Evolutionary conservation across 345 rosid species (phyloP).

Genomic region (Diplotaxis tenuifolia): DNA sequence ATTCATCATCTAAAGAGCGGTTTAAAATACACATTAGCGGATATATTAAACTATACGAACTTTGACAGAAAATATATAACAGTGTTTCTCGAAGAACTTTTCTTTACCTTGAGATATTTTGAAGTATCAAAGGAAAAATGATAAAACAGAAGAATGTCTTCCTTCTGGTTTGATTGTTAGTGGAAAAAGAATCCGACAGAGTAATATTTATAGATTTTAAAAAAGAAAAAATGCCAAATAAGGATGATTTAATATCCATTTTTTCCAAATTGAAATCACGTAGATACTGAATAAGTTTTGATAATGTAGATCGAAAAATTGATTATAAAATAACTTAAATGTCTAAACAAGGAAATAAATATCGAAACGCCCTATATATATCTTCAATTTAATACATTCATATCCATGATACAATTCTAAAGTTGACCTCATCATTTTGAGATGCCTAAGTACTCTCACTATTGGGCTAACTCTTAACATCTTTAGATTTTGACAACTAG

Average conservation of each 20-base stretch:
- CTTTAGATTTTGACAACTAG: not conserved
- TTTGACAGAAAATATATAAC: not conserved
- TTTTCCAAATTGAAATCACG: not conserved
- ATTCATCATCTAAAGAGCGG: not conserved
- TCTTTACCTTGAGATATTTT: constrained; percentile 10
- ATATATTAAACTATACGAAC: not conserved
- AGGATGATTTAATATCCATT: not conserved
- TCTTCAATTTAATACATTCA: not conserved
- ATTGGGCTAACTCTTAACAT: constrained; percentile 6
- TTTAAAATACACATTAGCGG: not conserved
- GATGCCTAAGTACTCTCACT: no score
- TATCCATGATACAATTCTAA: not conserved
- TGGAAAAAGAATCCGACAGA: not conserved
- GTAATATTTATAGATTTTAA: not conserved
- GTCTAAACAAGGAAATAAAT: not conserved
- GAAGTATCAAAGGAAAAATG: not conserved
- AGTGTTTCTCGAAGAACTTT: not conserved
- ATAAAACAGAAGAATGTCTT: not conserved
- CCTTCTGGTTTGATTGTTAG: constrained; percentile 2
- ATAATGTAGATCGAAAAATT: not conserved
- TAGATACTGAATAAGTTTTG: not conserved
- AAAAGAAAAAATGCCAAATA: not conserved
- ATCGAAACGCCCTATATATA: not conserved
- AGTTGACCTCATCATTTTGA: not conserved
- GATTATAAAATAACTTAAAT: not conserved